Evolutionary conservation across 345 rosid genomes (phyloP), one percentile per base, ranked within the genome.

Genomic region (Lumnitzera racemosa): DNA sequence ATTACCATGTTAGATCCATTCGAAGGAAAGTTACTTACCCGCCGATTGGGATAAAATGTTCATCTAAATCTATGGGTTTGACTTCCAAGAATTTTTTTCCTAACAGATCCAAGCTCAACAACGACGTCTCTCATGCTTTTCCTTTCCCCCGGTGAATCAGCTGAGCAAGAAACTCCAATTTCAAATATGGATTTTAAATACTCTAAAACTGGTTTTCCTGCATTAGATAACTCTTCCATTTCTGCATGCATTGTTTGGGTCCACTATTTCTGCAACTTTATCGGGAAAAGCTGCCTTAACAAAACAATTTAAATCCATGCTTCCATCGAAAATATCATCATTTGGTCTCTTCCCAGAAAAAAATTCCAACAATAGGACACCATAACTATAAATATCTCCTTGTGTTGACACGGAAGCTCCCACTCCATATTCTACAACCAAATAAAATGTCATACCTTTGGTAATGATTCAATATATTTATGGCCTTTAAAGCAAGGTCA

Each of bases 371-470:
- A 66, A 24, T 3, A 71, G 54, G 24, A 72, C 58, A 13, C 75
- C 75, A 58, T 65, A 71, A 49, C 75, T 71, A 53, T 66, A 72
- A 4, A 66, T 61, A 43, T 66, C 75, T 20, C 68, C 71, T 1
- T 13, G 36, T 10, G 59, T 66, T 0, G 76, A 67, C 12, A 57
- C 64, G 17, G 8, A 12, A 27, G 51, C 51, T 10, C 58, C 61
- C 47, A 62, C 16, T 11, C 72, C 72, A 58, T 67, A 72, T 13
- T 71, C 75, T 71, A 62, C 48, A 56, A 23, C 23, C 15, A 12
- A 47, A 41, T 12, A 4, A 41, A 58, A 58, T 20, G 46, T 31
- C 11, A 54, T 54, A 5, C 57, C n/a, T 31, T 25, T 25, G 20
- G 23, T 56, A 20, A 25, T 12, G 59, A 15, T 17, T 15, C 49